Evolutionary conservation across 371 early-diverging fungal species (phyloP).

Genomic region (Syncephalis plumigaleata): DNA sequence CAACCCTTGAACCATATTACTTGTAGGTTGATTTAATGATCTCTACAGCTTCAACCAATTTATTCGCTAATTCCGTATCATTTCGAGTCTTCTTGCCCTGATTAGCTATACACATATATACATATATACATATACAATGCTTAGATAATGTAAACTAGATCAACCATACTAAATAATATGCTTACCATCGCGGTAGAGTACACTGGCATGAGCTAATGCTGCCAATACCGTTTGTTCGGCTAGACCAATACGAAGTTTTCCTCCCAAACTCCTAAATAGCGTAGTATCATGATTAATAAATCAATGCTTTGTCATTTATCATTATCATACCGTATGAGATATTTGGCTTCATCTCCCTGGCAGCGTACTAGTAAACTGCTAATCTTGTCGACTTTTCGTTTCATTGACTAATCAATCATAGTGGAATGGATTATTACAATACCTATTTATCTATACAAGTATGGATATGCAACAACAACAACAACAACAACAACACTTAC

Average conservation of each 20-base stretch:
- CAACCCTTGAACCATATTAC: slow-evolving; percentile 18
- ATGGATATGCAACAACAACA: too few relatives aligned
- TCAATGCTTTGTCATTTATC: background rate
- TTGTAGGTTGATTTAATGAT: slow-evolving; percentile 82
- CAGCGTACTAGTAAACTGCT: slow-evolving; percentile 67
- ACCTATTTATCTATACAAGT: too few relatives aligned
- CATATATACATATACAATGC: background rate
- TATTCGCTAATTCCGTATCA: slow-evolving; percentile 26
- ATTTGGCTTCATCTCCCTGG: slow-evolving; percentile 79
- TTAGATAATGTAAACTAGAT: background rate
- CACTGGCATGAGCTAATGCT: slow-evolving; percentile 70
- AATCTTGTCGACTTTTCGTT: slow-evolving; percentile 72
- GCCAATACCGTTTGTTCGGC: slow-evolving; percentile 90
- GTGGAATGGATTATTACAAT: too few relatives aligned
- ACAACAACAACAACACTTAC: too few relatives aligned
- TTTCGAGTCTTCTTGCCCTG: slow-evolving; percentile 18
- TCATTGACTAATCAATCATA: slow-evolving; percentile 31
- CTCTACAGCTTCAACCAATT: slow-evolving; percentile 49
- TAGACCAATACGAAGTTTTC: slow-evolving; percentile 93
- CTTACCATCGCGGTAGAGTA: slow-evolving; percentile 9
- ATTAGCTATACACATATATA: background rate
- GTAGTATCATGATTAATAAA: background rate
- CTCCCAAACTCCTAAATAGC: slow-evolving; percentile 65
- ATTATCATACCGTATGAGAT: slow-evolving; percentile 56
- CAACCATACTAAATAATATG: slow-evolving; percentile 13